Base-by-base conservation (phyloP, 2,329 filamentous ascomycete species). In the Coniella vitis region DNA sequence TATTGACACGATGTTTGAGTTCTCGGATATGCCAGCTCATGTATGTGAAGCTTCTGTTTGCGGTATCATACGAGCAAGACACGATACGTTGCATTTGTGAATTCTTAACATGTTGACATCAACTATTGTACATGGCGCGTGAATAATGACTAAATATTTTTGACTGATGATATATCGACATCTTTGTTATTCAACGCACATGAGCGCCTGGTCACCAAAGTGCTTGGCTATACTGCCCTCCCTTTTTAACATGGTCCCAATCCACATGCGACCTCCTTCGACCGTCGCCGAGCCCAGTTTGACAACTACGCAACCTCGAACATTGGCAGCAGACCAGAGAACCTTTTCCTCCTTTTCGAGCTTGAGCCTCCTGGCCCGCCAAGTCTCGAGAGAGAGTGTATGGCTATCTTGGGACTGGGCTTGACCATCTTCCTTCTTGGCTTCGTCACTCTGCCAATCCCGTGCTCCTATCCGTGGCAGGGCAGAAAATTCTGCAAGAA, bases 241-340 rank as follows among this genome's bases (percentile, higher is more conserved):
- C 54, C 80, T 75, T 39, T 73, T 67, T 40, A 95, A 69, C 78
- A 96, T 86, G 7, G 74, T 74, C 9, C 82, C 81, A 50, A 97
- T 74, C 89, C 90, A 97, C 40, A 78, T 70, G 56, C 87, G 80
- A 4, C 84, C 90, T 21, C 84, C 85, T 64, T 97, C 90, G 20
- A 95, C 84, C 38, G 84, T 84, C 47, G 74, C 76, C 1, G 90
- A 87, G 1, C 87, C 89, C 63, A 97, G 94, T 65, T 97, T 97
- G 57, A 97, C 85, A 21, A 96, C 76, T 3, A 93, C 84, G 60
- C 91, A 95, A 4, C 88, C 85, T 46, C 90, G 77, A 31, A 94
- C 81, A 21, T 76, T 78, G 13, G 90, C 87, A 12, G 86, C 87
- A 21, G 89, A 90, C 88, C 90, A 95, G 3, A 91, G 71, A 3